Percentiles rank a stretch among this genome's conserved stretches.
Evolutionary conservation across 2,329 filamentous ascomycete species (phyloP).

Genomic region (Cladosporium phlei): DNA sequence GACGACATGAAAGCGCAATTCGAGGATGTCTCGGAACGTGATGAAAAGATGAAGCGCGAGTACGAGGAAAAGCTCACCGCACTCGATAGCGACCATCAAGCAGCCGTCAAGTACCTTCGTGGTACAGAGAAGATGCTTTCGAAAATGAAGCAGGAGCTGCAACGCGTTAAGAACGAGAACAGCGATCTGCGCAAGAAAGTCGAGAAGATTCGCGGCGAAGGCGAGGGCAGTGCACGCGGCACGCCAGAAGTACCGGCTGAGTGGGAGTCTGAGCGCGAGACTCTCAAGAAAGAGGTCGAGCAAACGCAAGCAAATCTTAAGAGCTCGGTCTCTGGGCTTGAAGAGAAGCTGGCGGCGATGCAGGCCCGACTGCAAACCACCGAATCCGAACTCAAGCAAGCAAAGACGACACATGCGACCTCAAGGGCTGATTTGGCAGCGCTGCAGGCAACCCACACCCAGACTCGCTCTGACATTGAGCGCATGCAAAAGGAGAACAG

Average conservation of each 20-base stretch:
- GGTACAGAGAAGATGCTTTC: constrained; percentile 99
- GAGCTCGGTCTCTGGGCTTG: constrained; percentile 61
- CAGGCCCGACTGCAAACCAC: constrained; percentile 64
- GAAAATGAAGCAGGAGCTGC: constrained; percentile 96
- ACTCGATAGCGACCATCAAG: constrained; percentile 95
- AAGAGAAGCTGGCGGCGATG: constrained; percentile 64
- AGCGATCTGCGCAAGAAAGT: constrained; percentile 75
- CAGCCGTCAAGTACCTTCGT: constrained; percentile 95
- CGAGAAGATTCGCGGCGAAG: constrained; percentile 34
- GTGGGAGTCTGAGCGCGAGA: constrained; percentile 70
- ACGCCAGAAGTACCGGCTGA: constrained; percentile 48
- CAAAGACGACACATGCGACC: constrained; percentile 47
- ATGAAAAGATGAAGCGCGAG: constrained; percentile 79
- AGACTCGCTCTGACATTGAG: constrained; percentile 65
- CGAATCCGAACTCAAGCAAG: constrained; percentile 64
- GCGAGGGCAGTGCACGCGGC: constrained; percentile 24
- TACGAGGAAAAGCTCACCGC: constrained; percentile 92
- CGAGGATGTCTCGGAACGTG: constrained; percentile 70
- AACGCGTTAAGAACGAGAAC: constrained; percentile 85
- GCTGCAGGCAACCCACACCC: constrained; percentile 36
- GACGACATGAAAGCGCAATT: constrained; percentile 78
- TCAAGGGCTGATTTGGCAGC: constrained; percentile 48
- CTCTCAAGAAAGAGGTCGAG: constrained; percentile 64
- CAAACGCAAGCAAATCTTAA: constrained; percentile 65
- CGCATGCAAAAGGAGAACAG: constrained; percentile 77